A percentile compares a stretch with the other conserved stretches of the same genome.
Evolutionary conservation across 352 stramenopile species (phyloP).

Genomic region (Globisporangium polare): DNA sequence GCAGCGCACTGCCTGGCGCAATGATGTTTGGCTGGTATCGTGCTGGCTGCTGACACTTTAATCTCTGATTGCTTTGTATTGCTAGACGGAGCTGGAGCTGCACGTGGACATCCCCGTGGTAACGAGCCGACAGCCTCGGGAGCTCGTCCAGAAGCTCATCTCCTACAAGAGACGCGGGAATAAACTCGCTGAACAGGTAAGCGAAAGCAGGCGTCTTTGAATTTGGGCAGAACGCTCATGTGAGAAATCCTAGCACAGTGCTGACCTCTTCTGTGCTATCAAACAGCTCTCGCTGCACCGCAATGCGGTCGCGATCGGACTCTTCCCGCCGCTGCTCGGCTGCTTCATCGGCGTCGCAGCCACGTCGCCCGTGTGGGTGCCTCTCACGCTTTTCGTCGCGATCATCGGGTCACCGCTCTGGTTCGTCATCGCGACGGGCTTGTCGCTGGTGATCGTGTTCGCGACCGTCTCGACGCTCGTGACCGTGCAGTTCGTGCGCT

Average conservation of each 20-base stretch:
- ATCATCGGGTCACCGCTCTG: constrained; percentile 62
- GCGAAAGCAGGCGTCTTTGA: background rate
- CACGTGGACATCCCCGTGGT: constrained; percentile 32
- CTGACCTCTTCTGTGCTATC: background rate
- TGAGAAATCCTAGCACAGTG: background rate
- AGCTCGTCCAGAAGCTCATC: constrained; percentile 36
- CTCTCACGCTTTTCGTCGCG: constrained; percentile 46
- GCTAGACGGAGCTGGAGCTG: constrained; percentile 26
- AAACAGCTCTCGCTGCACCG: constrained; percentile 51
- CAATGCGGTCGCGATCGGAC: constrained; percentile 45
- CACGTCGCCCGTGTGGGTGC: constrained; percentile 55
- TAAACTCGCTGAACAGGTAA: constrained; percentile 40
- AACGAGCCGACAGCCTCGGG: constrained; percentile 41
- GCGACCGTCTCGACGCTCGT: constrained; percentile 47
- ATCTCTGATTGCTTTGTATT: background rate
- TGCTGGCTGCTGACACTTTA: background rate
- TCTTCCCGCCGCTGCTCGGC: constrained; percentile 43
- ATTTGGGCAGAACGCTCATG: too few relatives aligned
- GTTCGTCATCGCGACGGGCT: constrained; percentile 38
- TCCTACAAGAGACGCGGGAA: constrained; percentile 32
- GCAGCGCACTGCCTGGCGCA: background rate
- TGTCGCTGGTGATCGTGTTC: constrained; percentile 44
- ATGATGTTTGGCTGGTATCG: background rate
- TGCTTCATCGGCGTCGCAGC: constrained; percentile 39
- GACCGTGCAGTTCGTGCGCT: constrained; percentile 42